phyloP scores from a whole-genome alignment of 805 yeast genomes.

The Wickerhamiella spandovensis region DNA sequence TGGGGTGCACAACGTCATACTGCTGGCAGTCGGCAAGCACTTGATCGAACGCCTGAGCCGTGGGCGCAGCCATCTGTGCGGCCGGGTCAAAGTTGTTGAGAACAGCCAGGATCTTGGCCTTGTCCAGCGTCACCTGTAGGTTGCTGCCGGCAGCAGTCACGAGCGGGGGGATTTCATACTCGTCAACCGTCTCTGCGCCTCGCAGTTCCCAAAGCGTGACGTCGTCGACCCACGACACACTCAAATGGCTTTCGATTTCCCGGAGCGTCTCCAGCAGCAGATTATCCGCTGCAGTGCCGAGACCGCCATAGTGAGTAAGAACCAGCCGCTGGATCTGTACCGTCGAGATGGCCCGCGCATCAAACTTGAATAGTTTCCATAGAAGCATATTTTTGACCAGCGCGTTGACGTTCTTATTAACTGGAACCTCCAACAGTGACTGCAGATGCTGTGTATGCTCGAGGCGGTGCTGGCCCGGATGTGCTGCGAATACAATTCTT shows the following conservation, averaged over 20 bases:
- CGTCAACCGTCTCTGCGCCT: constrained; percentile 33
- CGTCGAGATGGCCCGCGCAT: constrained; percentile 35
- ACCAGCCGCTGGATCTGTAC: constrained; percentile 36
- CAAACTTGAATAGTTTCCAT: constrained; percentile 35
- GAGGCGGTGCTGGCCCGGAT: constrained; percentile 17
- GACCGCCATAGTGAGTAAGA: constrained; percentile 47
- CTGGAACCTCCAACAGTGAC: constrained; percentile 32
- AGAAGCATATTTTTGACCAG: constrained; percentile 34
- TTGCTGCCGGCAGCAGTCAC: constrained; percentile 3
- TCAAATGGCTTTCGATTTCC: constrained; percentile 38
- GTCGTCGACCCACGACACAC: constrained; percentile 50
- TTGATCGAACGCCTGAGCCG: neutral
- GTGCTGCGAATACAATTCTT: neutral
- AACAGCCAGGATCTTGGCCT: constrained; percentile 8
- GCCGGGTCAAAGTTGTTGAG: constrained; percentile 20
- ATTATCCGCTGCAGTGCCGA: constrained; percentile 46
- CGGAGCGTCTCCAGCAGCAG: constrained; percentile 44
- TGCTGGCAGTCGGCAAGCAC: constrained; percentile 1
- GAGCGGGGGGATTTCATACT: constrained; percentile 24
- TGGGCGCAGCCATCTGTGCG: constrained; percentile 1
- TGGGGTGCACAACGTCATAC: constrained; percentile 7
- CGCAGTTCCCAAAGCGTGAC: constrained; percentile 55
- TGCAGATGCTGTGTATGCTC: constrained; percentile 43
- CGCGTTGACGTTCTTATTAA: constrained; percentile 10
- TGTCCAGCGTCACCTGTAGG: constrained; percentile 15